phyloP scores from a whole-genome alignment of 495 filamentous ascomycete species.

The Niebla homalea region DNA sequence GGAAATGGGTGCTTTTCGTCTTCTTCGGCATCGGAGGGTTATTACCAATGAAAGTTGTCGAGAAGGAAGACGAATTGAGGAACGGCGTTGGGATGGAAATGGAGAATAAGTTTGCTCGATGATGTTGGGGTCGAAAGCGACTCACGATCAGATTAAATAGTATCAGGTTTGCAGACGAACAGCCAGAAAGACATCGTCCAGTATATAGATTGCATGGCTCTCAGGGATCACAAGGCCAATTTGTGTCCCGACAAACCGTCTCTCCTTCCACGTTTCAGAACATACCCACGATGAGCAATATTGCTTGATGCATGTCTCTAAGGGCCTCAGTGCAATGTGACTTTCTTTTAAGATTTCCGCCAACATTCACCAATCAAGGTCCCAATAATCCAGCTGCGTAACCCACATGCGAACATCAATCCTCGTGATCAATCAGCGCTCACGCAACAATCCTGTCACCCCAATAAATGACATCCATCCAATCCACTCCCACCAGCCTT shows the following conservation, averaged over 20 bases:
- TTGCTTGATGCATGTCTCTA: too few species aligned
- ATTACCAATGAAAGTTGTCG: conserved; percentile 52
- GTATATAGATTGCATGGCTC: background rate
- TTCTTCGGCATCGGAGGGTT: conserved; percentile 59
- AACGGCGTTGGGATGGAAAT: conserved; percentile 28
- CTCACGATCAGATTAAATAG: background rate
- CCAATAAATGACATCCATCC: background rate
- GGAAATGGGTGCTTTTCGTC: conserved; percentile 63
- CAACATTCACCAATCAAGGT: too few species aligned
- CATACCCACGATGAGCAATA: too few species aligned
- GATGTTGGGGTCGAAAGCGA: background rate
- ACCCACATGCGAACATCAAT: too few species aligned
- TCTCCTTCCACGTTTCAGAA: too few species aligned
- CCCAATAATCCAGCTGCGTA: too few species aligned
- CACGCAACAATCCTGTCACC: too few species aligned
- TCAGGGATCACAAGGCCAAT: background rate
- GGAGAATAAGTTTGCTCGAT: background rate
- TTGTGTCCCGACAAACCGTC: background rate
- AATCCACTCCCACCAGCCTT: conserved; percentile 19
- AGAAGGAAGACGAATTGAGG: conserved; percentile 45
- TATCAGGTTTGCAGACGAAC: background rate
- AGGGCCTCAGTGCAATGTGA: too few species aligned
- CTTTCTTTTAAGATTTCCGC: too few species aligned
- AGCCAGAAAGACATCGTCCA: background rate
- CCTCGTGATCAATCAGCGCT: too few species aligned